Percentiles rank a stretch among this genome's conserved stretches.
Conservation (phyloP, 805 yeast genomes). For the Candida insectorum region DNA sequence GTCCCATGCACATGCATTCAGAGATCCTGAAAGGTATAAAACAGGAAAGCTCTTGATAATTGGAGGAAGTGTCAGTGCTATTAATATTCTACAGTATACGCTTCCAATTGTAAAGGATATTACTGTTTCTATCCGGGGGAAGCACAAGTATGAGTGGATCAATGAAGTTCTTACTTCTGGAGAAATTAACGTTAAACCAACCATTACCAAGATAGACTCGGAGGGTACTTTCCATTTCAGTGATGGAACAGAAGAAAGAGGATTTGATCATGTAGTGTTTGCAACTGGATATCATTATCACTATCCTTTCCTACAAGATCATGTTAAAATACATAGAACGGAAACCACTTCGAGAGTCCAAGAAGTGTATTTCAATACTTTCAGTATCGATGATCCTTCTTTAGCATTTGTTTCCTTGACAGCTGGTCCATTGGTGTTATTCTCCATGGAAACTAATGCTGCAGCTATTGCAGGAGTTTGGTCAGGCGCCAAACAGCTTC, state of each 20-base stretch:
- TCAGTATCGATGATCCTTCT: conserved; percentile 41
- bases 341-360: conserved; percentile 21
- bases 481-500: conserved; percentile 38
- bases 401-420: conserved; percentile 40
- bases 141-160: conserved; percentile 31
- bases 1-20: conserved; percentile 56
- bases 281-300: conserved; percentile 53
- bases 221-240: conserved; percentile 22
- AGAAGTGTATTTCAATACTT: conserved; percentile 37
- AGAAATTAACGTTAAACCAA: conserved; percentile 26
- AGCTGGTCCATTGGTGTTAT: conserved; percentile 43
- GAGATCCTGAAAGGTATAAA: conserved; percentile 42
- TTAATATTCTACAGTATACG: conserved; percentile 43
- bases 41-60: conserved; percentile 39
- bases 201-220: conserved; percentile 16
- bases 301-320: conserved; percentile 35
- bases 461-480: conserved; percentile 58
- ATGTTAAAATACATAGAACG: not conserved
- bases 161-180: conserved; percentile 35
- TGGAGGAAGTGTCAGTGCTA: conserved; percentile 41
- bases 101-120: conserved; percentile 22
- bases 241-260: conserved; percentile 15
- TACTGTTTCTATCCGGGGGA: conserved; percentile 24
- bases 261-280: conserved; percentile 40
- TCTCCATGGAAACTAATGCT: conserved; percentile 48